Evolutionary conservation across 1,284 basidiomycete species (phyloP).

Genomic region (Malassezia nana): DNA sequence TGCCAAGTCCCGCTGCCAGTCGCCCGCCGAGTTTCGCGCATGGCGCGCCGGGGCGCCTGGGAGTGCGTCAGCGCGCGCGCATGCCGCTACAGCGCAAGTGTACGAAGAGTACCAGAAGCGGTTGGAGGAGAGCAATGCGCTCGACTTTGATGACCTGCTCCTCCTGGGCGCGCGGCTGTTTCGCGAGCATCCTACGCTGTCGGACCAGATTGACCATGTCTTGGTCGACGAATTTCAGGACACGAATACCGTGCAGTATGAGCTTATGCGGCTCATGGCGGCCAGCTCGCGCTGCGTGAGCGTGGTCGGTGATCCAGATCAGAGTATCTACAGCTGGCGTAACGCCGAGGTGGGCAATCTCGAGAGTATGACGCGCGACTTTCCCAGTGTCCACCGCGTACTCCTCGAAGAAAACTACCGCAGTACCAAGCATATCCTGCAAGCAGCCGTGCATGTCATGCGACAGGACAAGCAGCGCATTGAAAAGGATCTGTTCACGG

Average conservation of each 20-base stretch:
- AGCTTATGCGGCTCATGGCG: slow-evolving; percentile 60
- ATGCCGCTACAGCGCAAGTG: slow-evolving; percentile 48
- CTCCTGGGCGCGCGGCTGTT: slow-evolving; percentile 62
- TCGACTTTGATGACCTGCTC: slow-evolving; percentile 84
- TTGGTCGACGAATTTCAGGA: slow-evolving; percentile 89
- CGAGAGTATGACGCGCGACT: slow-evolving; percentile 35
- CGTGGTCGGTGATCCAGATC: slow-evolving; percentile 84
- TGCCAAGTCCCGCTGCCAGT: slow-evolving; percentile 65
- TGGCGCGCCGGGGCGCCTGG: not conserved
- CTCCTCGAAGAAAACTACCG: slow-evolving; percentile 80
- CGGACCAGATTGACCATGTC: slow-evolving; percentile 62
- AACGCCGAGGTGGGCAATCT: slow-evolving; percentile 55
- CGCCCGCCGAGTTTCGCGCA: slow-evolving; percentile 49
- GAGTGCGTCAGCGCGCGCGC: slow-evolving; percentile 5
- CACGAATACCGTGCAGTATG: slow-evolving; percentile 75
- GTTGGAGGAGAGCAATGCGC: slow-evolving; percentile 59
- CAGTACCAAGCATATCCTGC: slow-evolving; percentile 68
- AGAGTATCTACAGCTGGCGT: slow-evolving; percentile 81
- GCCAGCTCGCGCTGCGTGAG: slow-evolving; percentile 53
- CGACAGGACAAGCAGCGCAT: slow-evolving; percentile 68
- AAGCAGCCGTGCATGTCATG: slow-evolving; percentile 66
- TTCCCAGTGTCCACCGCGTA: slow-evolving; percentile 54
- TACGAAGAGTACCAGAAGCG: slow-evolving; percentile 63
- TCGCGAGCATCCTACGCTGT: slow-evolving; percentile 54
- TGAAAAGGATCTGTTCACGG: slow-evolving; percentile 64